These are phyloP conservation scores for Aspergillus sclerotiicarbonarius DNA, from an alignment of 495 filamentous ascomycete genomes.

Conservation along the genomic window DNA sequence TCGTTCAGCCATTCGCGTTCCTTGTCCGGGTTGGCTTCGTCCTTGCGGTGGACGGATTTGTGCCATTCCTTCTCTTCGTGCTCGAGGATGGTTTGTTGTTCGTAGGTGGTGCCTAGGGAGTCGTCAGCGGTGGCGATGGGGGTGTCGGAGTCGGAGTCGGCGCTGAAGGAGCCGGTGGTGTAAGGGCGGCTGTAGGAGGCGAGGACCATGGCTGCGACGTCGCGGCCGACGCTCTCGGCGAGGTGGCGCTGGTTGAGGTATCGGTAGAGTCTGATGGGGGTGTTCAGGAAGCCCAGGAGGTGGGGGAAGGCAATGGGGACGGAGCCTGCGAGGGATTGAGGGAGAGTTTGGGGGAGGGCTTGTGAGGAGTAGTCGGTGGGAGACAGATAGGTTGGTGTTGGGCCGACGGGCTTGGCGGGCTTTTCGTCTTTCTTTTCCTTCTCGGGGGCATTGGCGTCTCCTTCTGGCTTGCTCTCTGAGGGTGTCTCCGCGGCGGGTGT, in stretches of 20 bases:
- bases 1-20: conserved; percentile 76
- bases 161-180: conserved; percentile 27
- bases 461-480: conserved; percentile 28
- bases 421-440: conserved; percentile 46
- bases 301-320: conserved; percentile 79
- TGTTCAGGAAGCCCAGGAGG: conserved; percentile 90
- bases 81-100: conserved; percentile 69
- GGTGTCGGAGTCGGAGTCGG: conserved; percentile 17
- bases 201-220: conserved; percentile 81
- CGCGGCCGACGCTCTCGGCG: conserved; percentile 84
- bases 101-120: conserved; percentile 36
- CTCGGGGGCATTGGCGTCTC: conserved; percentile 37
- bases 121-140: background rate
- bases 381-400: conserved; percentile 61
- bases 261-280: conserved; percentile 78
- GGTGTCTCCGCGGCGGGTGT: conserved; percentile 20
- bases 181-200: conserved; percentile 56
- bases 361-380: conserved; percentile 65
- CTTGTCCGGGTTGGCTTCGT: conserved; percentile 41
- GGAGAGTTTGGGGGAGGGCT: conserved; percentile 57
- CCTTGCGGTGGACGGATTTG: conserved; percentile 70
- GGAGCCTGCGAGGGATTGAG: conserved; percentile 61
- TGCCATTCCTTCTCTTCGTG: conserved; percentile 86
- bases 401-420: conserved; percentile 46
- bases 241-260: conserved; percentile 84